Percentiles rank a stretch among this genome's conserved stretches.
phyloP scores from a whole-genome alignment of 2,329 filamentous ascomycete species.

The Biscogniauxia marginata region DNA sequence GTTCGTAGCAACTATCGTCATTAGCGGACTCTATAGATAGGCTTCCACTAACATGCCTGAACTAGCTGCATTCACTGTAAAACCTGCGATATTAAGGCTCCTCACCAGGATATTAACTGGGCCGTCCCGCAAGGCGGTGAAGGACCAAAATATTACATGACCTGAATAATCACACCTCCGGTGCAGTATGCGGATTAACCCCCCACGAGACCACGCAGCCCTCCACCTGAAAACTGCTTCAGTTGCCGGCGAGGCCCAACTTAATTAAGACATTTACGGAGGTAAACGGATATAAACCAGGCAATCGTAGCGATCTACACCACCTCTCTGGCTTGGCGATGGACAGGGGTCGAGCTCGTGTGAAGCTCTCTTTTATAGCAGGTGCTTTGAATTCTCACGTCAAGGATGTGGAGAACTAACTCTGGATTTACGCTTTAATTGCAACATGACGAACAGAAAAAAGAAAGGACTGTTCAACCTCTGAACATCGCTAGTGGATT shows the following conservation, averaged over 20 bases:
- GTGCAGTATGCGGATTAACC: not conserved
- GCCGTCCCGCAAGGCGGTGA: slow-evolving; percentile 90
- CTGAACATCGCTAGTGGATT: not conserved
- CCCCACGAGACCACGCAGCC: no score
- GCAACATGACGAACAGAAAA: not conserved
- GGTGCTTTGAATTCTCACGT: not conserved
- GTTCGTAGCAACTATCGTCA: not conserved
- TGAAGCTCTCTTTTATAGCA: not conserved
- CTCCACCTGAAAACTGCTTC: not conserved
- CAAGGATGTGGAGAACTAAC: not conserved
- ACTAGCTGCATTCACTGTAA: slow-evolving; percentile 96
- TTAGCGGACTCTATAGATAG: not conserved
- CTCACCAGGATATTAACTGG: slow-evolving; percentile 96
- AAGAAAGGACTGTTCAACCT: not conserved
- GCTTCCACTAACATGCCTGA: slow-evolving; percentile 26
- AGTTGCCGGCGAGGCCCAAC: slow-evolving; percentile 1
- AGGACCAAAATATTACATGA: slow-evolving; percentile 70
- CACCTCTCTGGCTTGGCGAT: not conserved
- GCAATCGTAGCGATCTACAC: not conserved
- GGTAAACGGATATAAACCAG: not conserved
- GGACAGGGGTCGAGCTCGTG: not conserved
- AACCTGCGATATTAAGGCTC: slow-evolving; percentile 98
- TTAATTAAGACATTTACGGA: not conserved
- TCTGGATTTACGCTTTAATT: not conserved
- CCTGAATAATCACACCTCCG: slow-evolving; percentile 34